Evolutionary conservation across 257 asterid species (phyloP).

Genomic region (Dorcoceras hygrometricum): DNA sequence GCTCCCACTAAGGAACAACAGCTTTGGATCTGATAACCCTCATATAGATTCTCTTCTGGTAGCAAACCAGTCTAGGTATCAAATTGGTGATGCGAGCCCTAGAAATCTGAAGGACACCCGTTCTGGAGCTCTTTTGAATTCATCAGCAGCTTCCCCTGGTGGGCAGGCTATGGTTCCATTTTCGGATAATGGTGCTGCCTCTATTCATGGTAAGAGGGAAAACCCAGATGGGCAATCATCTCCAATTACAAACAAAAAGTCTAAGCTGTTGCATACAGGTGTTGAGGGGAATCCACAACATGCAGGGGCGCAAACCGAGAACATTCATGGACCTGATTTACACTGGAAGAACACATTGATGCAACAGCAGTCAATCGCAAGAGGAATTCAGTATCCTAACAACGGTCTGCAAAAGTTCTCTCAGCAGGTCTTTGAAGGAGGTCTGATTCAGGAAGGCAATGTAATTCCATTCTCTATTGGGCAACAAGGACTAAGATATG

Average conservation of each 20-base stretch:
- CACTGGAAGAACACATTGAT: constrained; percentile 73
- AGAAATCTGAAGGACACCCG: constrained; percentile 73
- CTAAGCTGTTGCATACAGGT: constrained; percentile 45
- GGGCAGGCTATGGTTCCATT: constrained; percentile 65
- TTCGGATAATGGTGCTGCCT: constrained; percentile 46
- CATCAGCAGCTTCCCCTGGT: constrained; percentile 64
- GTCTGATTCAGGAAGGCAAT: constrained; percentile 65
- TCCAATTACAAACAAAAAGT: constrained; percentile 64
- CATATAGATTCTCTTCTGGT: constrained; percentile 50
- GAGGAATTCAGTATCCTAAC: constrained; percentile 61
- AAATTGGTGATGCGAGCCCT: constrained; percentile 58
- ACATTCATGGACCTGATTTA: constrained; percentile 63
- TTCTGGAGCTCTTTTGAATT: constrained; percentile 47
- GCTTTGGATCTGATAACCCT: constrained; percentile 69
- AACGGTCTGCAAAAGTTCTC: constrained; percentile 65
- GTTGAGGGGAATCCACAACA: constrained; percentile 59
- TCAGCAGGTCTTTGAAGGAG: constrained; percentile 67
- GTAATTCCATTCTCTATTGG: constrained; percentile 54
- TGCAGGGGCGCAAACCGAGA: constrained; percentile 57
- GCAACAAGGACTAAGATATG: constrained; percentile 74
- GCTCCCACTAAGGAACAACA: constrained; percentile 56
- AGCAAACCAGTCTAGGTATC: constrained; percentile 57
- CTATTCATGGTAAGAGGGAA: constrained; percentile 68
- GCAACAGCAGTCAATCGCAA: constrained; percentile 59
- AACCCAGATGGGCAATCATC: constrained; percentile 71